These are phyloP conservation scores for Podospora pseudoanserina DNA, from an alignment of 495 filamentous ascomycete genomes.

Conservation along the genomic window DNA sequence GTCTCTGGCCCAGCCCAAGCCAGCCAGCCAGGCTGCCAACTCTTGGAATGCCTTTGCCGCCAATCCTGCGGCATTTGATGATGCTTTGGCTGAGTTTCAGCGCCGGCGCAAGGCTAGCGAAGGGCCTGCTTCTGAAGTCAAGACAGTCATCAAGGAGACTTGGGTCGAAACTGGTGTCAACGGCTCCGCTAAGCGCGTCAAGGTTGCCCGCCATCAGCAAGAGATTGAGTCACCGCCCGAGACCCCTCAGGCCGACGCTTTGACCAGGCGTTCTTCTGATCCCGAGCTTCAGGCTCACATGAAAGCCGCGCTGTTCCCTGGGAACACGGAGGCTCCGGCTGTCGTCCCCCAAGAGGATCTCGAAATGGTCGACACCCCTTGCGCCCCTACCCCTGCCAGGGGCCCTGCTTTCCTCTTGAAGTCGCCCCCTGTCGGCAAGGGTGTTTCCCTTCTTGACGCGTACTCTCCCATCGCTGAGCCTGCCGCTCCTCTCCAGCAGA, in stretches of 20 bases:
- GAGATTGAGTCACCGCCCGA: constrained; percentile 9
- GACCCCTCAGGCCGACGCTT: not conserved
- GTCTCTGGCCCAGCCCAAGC: constrained; percentile 9
- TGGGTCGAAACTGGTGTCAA: constrained; percentile 33
- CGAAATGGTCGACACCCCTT: not conserved
- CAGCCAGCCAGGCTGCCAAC: constrained; percentile 2
- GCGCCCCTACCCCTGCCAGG: not conserved
- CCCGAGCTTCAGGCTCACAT: not conserved
- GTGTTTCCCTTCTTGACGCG: not conserved
- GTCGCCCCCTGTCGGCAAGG: not conserved
- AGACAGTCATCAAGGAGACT: constrained; percentile 24
- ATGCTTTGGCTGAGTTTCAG: constrained; percentile 20
- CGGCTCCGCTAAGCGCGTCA: constrained; percentile 39
- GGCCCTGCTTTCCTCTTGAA: not conserved
- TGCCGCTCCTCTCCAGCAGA: not conserved
- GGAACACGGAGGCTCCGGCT: not conserved
- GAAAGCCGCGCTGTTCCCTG: not conserved
- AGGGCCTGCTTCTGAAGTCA: constrained; percentile 15
- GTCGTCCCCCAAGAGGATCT: not conserved
- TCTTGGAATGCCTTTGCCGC: constrained; percentile 25
- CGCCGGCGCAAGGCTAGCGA: constrained; percentile 32
- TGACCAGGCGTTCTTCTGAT: not conserved
- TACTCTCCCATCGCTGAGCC: not conserved
- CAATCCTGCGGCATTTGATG: constrained; percentile 24
- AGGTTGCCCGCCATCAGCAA: constrained; percentile 34